phyloP scores from a whole-genome alignment of 1,284 basidiomycete species.

The Cryptococcus floricola region DNA sequence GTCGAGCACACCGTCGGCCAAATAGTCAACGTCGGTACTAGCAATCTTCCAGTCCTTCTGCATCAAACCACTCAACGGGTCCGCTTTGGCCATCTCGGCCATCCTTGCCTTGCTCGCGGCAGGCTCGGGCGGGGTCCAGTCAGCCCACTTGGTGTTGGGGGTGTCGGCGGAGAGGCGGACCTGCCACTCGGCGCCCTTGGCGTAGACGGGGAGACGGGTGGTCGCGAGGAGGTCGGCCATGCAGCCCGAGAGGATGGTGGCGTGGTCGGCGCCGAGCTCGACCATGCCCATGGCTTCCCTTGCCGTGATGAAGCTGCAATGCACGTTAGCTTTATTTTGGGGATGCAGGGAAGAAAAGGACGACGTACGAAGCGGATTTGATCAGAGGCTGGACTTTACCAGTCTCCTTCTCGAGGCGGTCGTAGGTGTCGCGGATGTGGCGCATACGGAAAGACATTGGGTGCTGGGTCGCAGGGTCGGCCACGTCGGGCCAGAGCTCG shows the following conservation, averaged over 20 bases:
- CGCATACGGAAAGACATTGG: constrained; percentile 29
- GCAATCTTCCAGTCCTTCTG: constrained; percentile 23
- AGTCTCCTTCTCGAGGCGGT: constrained; percentile 21
- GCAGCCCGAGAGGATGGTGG: constrained; percentile 17
- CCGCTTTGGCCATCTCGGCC: constrained; percentile 17
- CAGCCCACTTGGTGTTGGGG: constrained; percentile 17
- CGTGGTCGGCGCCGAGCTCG: constrained; percentile 26
- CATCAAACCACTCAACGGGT: constrained; percentile 20
- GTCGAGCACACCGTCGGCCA: constrained; percentile 25
- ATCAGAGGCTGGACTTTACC: constrained; percentile 29
- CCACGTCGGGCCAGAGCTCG: constrained; percentile 24
- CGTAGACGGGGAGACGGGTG: constrained; percentile 15
- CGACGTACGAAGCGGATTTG: constrained; percentile 36
- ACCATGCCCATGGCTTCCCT: constrained; percentile 24
- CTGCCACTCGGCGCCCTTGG: constrained; percentile 19
- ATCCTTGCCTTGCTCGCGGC: constrained; percentile 13
- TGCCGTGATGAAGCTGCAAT: constrained; percentile 18
- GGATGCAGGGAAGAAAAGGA: neutral
- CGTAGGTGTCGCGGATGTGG: constrained; percentile 32
- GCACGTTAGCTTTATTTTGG: neutral
- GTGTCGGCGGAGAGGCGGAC: constrained; percentile 16
- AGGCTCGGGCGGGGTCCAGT: constrained; percentile 15
- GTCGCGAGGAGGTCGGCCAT: constrained; percentile 20
- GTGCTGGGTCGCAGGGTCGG: constrained; percentile 27
- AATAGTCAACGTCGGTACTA: constrained; percentile 23